These are phyloP conservation scores for Pseudozyma hubeiensis DNA, from an alignment of 1,284 basidiomycete species.

Conservation along the genomic window DNA sequence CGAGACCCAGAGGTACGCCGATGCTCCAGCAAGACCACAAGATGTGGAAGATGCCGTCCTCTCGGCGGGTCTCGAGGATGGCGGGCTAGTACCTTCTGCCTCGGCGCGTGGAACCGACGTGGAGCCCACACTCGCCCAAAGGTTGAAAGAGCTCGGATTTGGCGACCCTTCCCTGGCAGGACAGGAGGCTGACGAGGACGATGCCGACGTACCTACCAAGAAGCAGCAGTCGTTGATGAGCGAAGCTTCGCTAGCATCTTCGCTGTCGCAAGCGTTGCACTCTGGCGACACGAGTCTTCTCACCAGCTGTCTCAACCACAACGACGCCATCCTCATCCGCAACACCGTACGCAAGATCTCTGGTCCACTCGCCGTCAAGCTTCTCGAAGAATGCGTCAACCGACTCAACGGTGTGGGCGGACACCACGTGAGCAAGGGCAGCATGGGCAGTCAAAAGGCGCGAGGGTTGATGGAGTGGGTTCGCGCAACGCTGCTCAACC, in stretches of 20 bases:
- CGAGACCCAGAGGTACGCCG: constrained; percentile 53
- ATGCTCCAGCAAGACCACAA: constrained; percentile 39
- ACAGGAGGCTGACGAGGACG: constrained; percentile 41
- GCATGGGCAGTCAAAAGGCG: constrained; percentile 55
- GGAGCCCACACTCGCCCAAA: constrained; percentile 59
- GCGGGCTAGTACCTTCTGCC: constrained; percentile 15
- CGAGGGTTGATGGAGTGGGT: constrained; percentile 88
- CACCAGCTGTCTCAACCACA: constrained; percentile 87
- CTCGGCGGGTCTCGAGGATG: constrained; percentile 30
- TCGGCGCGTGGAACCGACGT: constrained; percentile 15
- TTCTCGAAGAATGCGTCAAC: constrained; percentile 90
- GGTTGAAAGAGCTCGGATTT: constrained; percentile 52
- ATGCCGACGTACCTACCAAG: constrained; percentile 33
- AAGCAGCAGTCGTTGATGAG: constrained; percentile 73
- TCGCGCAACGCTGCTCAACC: constrained; percentile 83
- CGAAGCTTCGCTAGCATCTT: constrained; percentile 88
- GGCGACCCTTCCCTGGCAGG: constrained; percentile 38
- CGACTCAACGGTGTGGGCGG: constrained; percentile 82
- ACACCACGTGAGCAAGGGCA: constrained; percentile 56
- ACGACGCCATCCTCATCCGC: constrained; percentile 82
- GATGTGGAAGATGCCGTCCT: constrained; percentile 40
- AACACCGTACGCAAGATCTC: constrained; percentile 90
- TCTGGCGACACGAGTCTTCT: constrained; percentile 89
- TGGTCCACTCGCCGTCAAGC: constrained; percentile 86
- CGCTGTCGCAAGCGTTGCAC: constrained; percentile 94